phyloP scores from a whole-genome alignment of 2,329 filamentous ascomycete species.

The Lecanosticta acicola region DNA sequence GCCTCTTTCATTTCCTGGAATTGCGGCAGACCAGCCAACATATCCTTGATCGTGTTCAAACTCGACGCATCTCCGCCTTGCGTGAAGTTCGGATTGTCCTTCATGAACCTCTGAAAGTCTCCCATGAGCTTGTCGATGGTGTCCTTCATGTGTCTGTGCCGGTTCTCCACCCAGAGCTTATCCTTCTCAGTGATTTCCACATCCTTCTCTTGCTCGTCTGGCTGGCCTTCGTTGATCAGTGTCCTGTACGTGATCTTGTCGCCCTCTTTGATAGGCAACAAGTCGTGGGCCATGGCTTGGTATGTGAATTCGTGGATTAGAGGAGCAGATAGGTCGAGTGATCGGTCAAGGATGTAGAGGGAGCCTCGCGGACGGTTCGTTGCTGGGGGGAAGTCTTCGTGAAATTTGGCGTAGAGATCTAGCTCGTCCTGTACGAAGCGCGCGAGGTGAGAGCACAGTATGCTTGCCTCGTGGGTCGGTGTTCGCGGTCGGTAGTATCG shows the following conservation, averaged over 20 bases:
- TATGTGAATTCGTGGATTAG: slow-evolving; percentile 96
- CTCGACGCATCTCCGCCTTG: slow-evolving; percentile 65
- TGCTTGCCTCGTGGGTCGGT: slow-evolving; percentile 76
- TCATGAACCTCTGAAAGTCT: slow-evolving; percentile 88
- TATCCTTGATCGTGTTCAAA: slow-evolving; percentile 89
- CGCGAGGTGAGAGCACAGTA: slow-evolving; percentile 81
- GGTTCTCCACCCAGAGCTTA: slow-evolving; percentile 89
- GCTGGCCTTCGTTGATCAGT: slow-evolving; percentile 65
- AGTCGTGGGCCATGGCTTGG: slow-evolving; percentile 94
- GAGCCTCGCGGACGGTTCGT: slow-evolving; percentile 72
- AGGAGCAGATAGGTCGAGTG: slow-evolving; percentile 86
- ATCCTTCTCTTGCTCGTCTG: slow-evolving; percentile 72
- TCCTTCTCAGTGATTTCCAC: slow-evolving; percentile 89
- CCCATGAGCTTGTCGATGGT: slow-evolving; percentile 88
- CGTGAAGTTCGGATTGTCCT: slow-evolving; percentile 87
- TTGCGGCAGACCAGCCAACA: slow-evolving; percentile 89
- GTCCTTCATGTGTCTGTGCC: slow-evolving; percentile 96
- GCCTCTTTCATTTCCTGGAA: slow-evolving; percentile 94
- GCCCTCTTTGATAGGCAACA: slow-evolving; percentile 79
- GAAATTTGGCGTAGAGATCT: slow-evolving; percentile 79
- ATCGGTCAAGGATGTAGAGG: slow-evolving; percentile 81
- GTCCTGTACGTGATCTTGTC: slow-evolving; percentile 86
- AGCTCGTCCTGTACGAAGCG: slow-evolving; percentile 87
- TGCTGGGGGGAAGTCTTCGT: slow-evolving; percentile 78
- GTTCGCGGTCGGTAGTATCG: slow-evolving; percentile 78